Conservation (phyloP, 179 eudicot genomes). For the Monotropa hypopitys region DNA sequence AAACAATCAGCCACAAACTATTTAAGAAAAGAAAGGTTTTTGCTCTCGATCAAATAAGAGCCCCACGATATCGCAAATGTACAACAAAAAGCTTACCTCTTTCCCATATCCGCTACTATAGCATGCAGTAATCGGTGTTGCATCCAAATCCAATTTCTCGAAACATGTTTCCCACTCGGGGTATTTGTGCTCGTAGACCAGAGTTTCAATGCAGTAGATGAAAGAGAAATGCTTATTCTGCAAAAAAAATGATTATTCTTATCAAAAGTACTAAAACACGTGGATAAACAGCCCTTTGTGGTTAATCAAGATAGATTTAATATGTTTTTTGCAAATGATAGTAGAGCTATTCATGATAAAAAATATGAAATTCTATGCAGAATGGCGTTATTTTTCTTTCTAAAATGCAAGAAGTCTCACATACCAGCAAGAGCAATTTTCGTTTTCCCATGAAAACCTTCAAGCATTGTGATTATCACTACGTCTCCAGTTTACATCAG, state of each 20-base stretch:
- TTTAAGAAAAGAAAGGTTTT: neutral
- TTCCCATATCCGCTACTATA: constrained; percentile 34
- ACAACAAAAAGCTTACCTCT: constrained; percentile 29
- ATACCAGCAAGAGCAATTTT: neutral
- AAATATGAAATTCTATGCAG: neutral
- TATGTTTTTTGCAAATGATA: neutral
- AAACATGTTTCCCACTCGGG: constrained; percentile 71
- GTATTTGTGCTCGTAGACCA: constrained; percentile 30
- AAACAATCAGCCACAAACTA: constrained; percentile 5
- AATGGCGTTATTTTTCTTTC: neutral
- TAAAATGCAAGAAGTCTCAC: neutral
- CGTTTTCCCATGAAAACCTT: neutral
- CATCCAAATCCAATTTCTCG: constrained; percentile 33
- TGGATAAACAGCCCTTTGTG: neutral
- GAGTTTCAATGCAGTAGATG: constrained; percentile 56
- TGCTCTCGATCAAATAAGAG: neutral
- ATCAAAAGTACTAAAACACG: neutral
- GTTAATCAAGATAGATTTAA: neutral
- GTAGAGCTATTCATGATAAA: neutral
- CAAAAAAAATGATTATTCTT: constrained; percentile 13
- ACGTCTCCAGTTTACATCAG: too few relatives aligned
- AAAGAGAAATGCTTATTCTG: constrained; percentile 63
- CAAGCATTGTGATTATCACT: neutral
- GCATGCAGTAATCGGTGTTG: constrained; percentile 39
- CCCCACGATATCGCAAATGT: too few relatives aligned